Evolutionary conservation across 2,329 filamentous ascomycete genomes (phyloP).

Genomic region (Talaromyces verruculosus): DNA sequence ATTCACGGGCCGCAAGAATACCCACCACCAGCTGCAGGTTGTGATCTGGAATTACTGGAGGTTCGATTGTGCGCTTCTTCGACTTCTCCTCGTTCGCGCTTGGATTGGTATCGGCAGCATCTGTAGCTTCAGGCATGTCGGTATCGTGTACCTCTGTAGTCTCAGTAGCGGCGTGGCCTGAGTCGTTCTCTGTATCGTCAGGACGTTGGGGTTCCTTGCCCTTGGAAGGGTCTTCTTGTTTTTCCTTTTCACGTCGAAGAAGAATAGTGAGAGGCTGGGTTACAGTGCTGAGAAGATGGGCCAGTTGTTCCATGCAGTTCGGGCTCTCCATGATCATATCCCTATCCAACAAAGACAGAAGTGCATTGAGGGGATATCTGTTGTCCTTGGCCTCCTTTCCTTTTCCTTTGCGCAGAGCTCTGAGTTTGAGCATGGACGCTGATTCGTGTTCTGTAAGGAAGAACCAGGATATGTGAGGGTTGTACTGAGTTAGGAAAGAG

Average conservation of each 20-base stretch:
- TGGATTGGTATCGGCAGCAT: slow-evolving; percentile 39
- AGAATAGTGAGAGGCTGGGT: slow-evolving; percentile 81
- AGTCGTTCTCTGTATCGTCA: slow-evolving; percentile 30
- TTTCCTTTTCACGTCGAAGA: slow-evolving; percentile 81
- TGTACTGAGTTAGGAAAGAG: slow-evolving; percentile 78
- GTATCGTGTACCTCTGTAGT: slow-evolving; percentile 36
- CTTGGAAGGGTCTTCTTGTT: slow-evolving; percentile 47
- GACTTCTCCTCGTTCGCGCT: slow-evolving; percentile 49
- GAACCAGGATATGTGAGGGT: slow-evolving; percentile 81
- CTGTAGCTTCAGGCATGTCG: slow-evolving; percentile 38
- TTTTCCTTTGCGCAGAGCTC: slow-evolving; percentile 79
- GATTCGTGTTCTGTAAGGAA: slow-evolving; percentile 95
- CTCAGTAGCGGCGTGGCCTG: slow-evolving; percentile 22
- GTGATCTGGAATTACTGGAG: slow-evolving; percentile 81
- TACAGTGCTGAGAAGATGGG: slow-evolving; percentile 80
- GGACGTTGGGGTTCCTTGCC: slow-evolving; percentile 38
- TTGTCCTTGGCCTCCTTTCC: slow-evolving; percentile 81
- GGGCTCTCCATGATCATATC: slow-evolving; percentile 95
- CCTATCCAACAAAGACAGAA: slow-evolving; percentile 85
- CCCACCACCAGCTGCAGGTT: slow-evolving; percentile 94
- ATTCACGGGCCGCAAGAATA: slow-evolving; percentile 93
- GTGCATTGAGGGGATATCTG: slow-evolving; percentile 87
- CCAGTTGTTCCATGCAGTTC: slow-evolving; percentile 92
- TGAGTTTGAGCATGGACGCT: slow-evolving; percentile 72
- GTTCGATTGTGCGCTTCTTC: slow-evolving; percentile 66